Base-by-base conservation (phyloP, 495 filamentous ascomycete genomes). In the Tuber brumale region DNA sequence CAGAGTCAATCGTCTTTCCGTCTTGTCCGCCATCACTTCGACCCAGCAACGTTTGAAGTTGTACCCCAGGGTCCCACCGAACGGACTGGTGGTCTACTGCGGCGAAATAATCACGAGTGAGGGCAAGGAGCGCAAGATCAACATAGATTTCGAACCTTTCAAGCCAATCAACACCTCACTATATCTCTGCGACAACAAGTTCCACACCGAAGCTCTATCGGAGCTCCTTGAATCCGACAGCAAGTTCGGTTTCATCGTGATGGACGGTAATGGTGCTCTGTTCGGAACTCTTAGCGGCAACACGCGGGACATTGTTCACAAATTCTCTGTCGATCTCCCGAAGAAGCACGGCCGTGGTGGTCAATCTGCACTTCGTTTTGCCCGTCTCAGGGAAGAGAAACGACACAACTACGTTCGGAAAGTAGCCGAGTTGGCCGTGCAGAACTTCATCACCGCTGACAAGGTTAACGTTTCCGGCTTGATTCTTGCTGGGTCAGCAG, bases 261-360 rank as follows among this genome's bases (percentile, higher is more conserved):
- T 99, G 96, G 95, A 98, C 83, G 95, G 95, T 86, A 98, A 97
- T 85, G 95, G 95, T 76, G 92, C 95, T 8, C 89, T 99, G 37
- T 99, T 99, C 83, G 95, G 96, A 72, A 98, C 95, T 1, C 87
- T 99, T 31, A 96, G 93, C 82, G 95, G 95, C 73, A 99, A 99
- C 84, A 99, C 96, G 43, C 89, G 95, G 78, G 95, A 99, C 79
- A 88, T 98, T n/a, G 87, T 98, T 41, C 96, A 98, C 86, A 97
- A 98, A 85, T 94, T 99, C 86, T 90, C 89, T 12, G 95, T 99
- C 83, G 96, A 98, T 88, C 85, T 99, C 41, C 95, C 95, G 80
- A 98, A 98, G 91, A 99, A 99, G 88, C 95, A 99, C 87, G 96
- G 95, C 70, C 94, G 95, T 91, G 95, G 95, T 92, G 95, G 95